Evolutionary conservation across 805 yeast genomes (phyloP).

Genomic region (Priceomyces melissophilus): DNA sequence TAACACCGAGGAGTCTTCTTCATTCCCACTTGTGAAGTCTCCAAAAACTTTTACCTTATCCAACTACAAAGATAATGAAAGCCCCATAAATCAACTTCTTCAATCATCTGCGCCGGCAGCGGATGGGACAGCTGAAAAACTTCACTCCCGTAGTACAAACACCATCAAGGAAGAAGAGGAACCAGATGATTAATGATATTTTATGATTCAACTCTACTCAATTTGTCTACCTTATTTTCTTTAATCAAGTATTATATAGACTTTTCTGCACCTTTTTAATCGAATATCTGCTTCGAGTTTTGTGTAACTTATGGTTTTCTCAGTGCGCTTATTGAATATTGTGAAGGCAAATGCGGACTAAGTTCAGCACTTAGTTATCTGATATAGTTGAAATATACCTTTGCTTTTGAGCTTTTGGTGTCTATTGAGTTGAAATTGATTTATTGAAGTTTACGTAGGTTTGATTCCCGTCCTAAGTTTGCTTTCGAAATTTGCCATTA

Average conservation of each 20-base stretch:
- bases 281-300: no score
- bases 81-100: conserved; percentile 35
- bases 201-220: no score
- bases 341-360: no score
- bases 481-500: neutral
- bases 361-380: no score
- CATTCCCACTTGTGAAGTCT: conserved; percentile 32
- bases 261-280: no score
- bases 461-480: neutral
- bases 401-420: neutral
- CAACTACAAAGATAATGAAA: conserved; percentile 31
- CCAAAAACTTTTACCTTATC: conserved; percentile 41
- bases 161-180: conserved; percentile 42
- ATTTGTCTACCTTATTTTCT: no score
- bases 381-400: no score
- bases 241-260: no score
- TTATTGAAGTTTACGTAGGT: neutral
- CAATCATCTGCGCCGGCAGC: conserved; percentile 12
- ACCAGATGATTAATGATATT: conserved; percentile 17
- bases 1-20: conserved; percentile 13
- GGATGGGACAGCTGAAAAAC: conserved; percentile 13
- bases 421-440: neutral
- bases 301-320: no score
- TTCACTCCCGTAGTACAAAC: conserved; percentile 32
- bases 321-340: no score